Evolutionary conservation across 2,329 filamentous ascomycete genomes (phyloP), one percentile per base, ranked within the genome.

Genomic region (Microsporum ferrugineum): DNA sequence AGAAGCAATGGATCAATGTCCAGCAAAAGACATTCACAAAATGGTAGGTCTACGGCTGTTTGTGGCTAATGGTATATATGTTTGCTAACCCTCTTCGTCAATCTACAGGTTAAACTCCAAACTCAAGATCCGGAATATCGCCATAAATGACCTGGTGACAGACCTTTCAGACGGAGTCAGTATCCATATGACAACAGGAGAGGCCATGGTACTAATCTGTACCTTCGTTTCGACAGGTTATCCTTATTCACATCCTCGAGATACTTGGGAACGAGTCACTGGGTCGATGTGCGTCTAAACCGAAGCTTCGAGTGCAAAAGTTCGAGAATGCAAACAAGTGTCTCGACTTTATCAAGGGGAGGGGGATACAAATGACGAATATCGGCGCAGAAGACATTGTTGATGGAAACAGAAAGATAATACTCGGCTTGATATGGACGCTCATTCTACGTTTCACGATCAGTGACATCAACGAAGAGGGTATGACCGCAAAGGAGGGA

Each of bases 1-100:
- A 86, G 75, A 81, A 84, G 77, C 80, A 82, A 75, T 85, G 83
- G 82, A 79, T 85, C 69, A 83, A 81, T 71, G 91, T 96, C 76
- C 92, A 97, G 80, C 88, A 97, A 76, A 99, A 97, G 83, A 99
- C 94, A 33, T 99, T 99, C 76, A 96, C 91, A 63, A 99, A 97
- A 89, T 99, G 94, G 88, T 89, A 57, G 6, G 67, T 23, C 65
- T 34, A 29, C 62, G 62, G 66, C 6, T 39, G 17, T 23, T 23
- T 23, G 17, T 23, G 17, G 17, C 17, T n/a, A 47, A 65, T 57
- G 23, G 47, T 49, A 49, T 33, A 39, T 39, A 23, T 27, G 27
- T 57, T 36, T 47, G 49, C 29, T 49, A 34, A 49, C 14, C 33
- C 2, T 49, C 17, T 10, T 41, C 17, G 38, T 62, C 17, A 5